Evolutionary conservation across 1,284 basidiomycete genomes (phyloP), one percentile per base, ranked within the genome.

Genomic region (Rhodotorula sp.): DNA sequence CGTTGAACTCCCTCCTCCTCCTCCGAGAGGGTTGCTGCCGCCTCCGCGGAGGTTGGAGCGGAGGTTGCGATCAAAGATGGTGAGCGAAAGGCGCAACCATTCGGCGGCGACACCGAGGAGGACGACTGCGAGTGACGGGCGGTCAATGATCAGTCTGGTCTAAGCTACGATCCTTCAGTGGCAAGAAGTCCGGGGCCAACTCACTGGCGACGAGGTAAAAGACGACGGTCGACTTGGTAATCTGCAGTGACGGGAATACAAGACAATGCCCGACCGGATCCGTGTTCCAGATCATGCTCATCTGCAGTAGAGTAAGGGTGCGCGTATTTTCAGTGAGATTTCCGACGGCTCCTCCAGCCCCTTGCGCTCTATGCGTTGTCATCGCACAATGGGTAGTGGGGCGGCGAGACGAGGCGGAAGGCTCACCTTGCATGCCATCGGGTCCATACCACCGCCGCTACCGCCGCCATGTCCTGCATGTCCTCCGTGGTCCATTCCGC

Each of bases 251-350:
- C 3, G 70, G 70, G 45, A 72, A 72, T 4, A 74, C 73, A 42
- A 74, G 66, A 26, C 73, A 74, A 22, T 59, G 37, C 4, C 73
- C 73, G 7, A 60, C 33, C 3, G 73, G 70, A 33, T 72, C 57
- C n/a, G 45, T 45, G 44, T 74, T 72, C 68, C 68, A 69, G 7
- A 74, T 48, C 73, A 73, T 73, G 45, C 37, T 46, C 72, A 73
- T 73, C 72, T 73, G 62, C 18, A 49, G 14, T 1, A 8, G 57
- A 44, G 24, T 6, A 45, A 4, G 45, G 5, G 45, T 33, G 49
- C 8, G 37, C 44, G 18, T 17, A 10, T 10, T 17, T 14, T 24
- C 22, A n/a, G 5, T 24, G 49, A 22, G n/a, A 54, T 8, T 29
- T 29, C 12, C n/a, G 14, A 24, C 44, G 6, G 24, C 10, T 22